Evolutionary conservation across 2,329 filamentous ascomycete species (phyloP).

Genomic region (Sporothrix globosa): DNA sequence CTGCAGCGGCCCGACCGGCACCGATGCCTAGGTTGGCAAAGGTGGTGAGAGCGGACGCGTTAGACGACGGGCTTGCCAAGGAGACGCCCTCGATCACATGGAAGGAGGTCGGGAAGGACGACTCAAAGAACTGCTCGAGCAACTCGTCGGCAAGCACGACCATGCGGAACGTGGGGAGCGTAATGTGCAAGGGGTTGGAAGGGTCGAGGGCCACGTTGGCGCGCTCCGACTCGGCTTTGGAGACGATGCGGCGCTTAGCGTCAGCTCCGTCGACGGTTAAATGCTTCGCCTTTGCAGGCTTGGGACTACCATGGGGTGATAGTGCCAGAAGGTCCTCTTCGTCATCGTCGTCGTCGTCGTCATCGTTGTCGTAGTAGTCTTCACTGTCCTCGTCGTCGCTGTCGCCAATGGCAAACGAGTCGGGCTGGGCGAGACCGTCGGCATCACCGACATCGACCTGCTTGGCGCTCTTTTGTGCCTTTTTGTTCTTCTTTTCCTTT

Average conservation of each 20-base stretch:
- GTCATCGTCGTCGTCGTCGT: constrained; percentile 46
- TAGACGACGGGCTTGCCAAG: constrained; percentile 47
- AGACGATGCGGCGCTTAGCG: constrained; percentile 46
- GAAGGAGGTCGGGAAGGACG: constrained; percentile 91
- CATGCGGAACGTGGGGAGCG: constrained; percentile 97
- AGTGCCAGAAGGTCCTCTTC: constrained; percentile 65
- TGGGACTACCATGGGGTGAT: constrained; percentile 50
- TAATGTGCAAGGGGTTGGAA: constrained; percentile 90
- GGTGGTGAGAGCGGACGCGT: constrained; percentile 76
- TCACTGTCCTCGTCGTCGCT: constrained; percentile 61
- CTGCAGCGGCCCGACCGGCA: constrained; percentile 50
- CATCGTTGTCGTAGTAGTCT: constrained; percentile 65
- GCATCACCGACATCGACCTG: constrained; percentile 38
- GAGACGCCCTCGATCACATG: constrained; percentile 70
- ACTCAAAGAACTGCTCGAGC: constrained; percentile 96
- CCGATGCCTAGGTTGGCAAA: constrained; percentile 69
- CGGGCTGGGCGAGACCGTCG: constrained; percentile 43
- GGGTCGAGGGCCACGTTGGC: constrained; percentile 89
- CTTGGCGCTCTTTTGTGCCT: constrained; percentile 24
- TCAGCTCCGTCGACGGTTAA: constrained; percentile 40
- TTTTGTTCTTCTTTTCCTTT: constrained; percentile 19
- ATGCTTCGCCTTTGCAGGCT: constrained; percentile 46
- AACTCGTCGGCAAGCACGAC: constrained; percentile 94
- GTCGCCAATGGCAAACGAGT: constrained; percentile 75
- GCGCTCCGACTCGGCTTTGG: constrained; percentile 70